Base-by-base conservation (phyloP, 768 basidiomycete genomes). In the Termitomyces sp. region DNA sequence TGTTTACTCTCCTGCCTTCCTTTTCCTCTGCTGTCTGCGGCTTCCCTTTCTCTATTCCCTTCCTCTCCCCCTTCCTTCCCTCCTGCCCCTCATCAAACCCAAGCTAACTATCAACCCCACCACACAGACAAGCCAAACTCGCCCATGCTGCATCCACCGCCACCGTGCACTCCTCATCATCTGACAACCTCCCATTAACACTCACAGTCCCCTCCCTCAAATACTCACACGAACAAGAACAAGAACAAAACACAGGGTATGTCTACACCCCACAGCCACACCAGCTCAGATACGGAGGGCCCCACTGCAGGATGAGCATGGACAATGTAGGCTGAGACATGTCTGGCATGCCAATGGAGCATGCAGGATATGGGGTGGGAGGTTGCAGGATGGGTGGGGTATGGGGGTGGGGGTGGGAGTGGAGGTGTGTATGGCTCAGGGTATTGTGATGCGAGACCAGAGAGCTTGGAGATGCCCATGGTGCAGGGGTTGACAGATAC, bases 221-320 rank as follows among this genome's bases (percentile, higher is more conserved):
- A 4, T 34, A 39, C n/a, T 5, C 34, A n/a, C n/a, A n/a, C 46
- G 10, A 18, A 3, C 30, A n/a, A n/a, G n/a, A n/a, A n/a, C n/a
- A n/a, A n/a, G n/a, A n/a, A 30, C 30, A 9, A 79, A n/a, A n/a
- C 82, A 53, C 78, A 78, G 24, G 74, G 62, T 54, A 46, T 33
- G 68, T 86, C 54, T 70, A 80, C 40, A 81, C 83, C 10, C 85
- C 86, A 8, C 75, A 79, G 53, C 84, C 85, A n/a, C 74, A 72
- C 7, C 30, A 7, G 7, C 4, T 7, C 30, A 7, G 30, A 30
- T 30, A 59, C 56, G 63, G 32, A 64, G 56, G 65, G 67, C 3
- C 3, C 7, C 30, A 12, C 34, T 9, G 48, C n/a, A 34, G 49
- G 49, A 37, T 16, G 55, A 73, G 72, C 42, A 61, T 64, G 16